Conservation (phyloP, 306 rosid genomes). For the Cucurbita ficifolia region DNA sequence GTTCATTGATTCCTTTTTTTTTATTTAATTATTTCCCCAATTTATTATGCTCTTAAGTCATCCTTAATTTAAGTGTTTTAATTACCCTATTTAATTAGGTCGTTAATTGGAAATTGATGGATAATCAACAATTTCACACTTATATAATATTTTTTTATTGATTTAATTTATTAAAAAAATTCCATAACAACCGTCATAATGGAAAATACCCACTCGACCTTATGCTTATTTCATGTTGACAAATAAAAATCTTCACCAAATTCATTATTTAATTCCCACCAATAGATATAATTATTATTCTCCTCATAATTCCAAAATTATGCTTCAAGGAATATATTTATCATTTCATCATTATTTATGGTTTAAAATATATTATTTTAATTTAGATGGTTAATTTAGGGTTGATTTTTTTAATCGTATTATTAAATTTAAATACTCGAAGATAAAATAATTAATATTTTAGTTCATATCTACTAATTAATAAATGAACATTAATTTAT, state of each 20-base stretch:
- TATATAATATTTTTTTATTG: neutral
- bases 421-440: too few species aligned
- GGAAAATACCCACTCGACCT: neutral
- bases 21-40: neutral
- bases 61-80: neutral
- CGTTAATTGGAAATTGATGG: neutral
- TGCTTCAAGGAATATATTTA: neutral
- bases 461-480: too few species aligned
- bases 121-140: neutral
- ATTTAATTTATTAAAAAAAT: neutral
- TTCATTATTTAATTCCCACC: neutral
- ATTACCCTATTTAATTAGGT: neutral
- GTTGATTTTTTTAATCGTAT: too few species aligned
- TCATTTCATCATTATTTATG: neutral
- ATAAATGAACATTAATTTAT: too few species aligned
- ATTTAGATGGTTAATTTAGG: too few species aligned
- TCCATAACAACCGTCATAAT: neutral
- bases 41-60: neutral
- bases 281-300: neutral
- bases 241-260: neutral
- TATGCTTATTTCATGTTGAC: neutral
- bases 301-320: neutral
- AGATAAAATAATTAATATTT: too few species aligned
- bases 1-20: neutral
- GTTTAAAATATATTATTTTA: neutral